Evolutionary conservation across 2,329 filamentous ascomycete genomes (phyloP).

Genomic region (Fusarium fujikuroi): DNA sequence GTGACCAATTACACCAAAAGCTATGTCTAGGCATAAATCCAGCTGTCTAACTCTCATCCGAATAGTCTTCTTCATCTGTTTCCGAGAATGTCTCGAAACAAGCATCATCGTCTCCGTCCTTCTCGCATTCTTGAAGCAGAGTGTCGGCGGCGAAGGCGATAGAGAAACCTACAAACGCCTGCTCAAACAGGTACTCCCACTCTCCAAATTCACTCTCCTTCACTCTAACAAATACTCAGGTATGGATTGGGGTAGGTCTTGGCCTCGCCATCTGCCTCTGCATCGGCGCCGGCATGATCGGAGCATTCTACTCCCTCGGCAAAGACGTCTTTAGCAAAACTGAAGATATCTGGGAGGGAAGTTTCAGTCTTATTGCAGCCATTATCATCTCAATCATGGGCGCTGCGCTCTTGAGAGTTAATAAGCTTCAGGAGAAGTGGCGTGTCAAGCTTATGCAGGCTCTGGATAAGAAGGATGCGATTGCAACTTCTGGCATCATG

Average conservation of each 20-base stretch:
- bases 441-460: background rate
- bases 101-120: background rate
- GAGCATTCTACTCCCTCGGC: background rate
- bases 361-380: background rate
- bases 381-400: background rate
- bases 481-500: background rate
- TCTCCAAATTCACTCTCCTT: fast-evolving
- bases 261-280: background rate
- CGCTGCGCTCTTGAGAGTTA: background rate
- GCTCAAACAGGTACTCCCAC: background rate
- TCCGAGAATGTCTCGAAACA: conserved; percentile 4
- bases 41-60: fast-evolving
- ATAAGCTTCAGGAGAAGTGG: background rate
- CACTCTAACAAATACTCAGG: background rate
- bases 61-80: background rate
- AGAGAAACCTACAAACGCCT: background rate
- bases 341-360: background rate
- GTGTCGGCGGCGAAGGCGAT: background rate
- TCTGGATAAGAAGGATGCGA: background rate
- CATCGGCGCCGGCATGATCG: background rate
- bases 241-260: background rate
- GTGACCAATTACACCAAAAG: fast-evolving
- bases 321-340: conserved; percentile 1
- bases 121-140: background rate
- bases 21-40: background rate